These are phyloP conservation scores for Aphanoascus verrucosus DNA, from an alignment of 2,329 filamentous ascomycete species.

Conservation along the genomic window DNA sequence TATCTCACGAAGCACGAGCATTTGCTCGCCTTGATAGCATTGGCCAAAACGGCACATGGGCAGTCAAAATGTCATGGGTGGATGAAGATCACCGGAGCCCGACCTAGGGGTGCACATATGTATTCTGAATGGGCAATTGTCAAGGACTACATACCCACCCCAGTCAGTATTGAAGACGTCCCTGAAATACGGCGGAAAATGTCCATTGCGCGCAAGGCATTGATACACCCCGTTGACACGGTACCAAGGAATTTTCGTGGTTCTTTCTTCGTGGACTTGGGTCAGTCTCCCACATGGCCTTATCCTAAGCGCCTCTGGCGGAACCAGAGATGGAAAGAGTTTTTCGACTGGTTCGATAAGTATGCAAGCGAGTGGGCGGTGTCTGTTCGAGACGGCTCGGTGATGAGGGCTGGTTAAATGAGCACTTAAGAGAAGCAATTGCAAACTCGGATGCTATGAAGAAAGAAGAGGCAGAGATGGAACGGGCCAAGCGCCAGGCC, in stretches of 20 bases:
- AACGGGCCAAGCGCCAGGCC: too few species aligned
- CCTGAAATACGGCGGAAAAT: constrained; percentile 14
- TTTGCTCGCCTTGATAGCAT: constrained; percentile 14
- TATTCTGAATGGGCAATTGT: constrained; percentile 13
- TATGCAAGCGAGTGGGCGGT: constrained; percentile 8
- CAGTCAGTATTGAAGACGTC: constrained; percentile 9
- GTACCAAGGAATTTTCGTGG: constrained; percentile 13
- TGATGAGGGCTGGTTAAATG: constrained; percentile 11
- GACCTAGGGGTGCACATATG: neutral
- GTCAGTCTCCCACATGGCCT: constrained; percentile 6
- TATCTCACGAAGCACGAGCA: constrained; percentile 12
- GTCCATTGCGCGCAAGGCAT: constrained; percentile 12
- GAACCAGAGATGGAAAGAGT: neutral
- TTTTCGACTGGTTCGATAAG: constrained; percentile 8
- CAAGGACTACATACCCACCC: constrained; percentile 10
- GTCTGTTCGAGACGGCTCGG: constrained; percentile 4
- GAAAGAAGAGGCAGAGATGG: too few species aligned
- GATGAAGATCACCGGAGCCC: constrained; percentile 12
- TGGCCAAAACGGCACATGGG: constrained; percentile 15
- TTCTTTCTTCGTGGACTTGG: constrained; percentile 13
- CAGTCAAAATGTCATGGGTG: constrained; percentile 15
- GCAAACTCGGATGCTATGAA: too few species aligned
- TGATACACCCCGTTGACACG: constrained; percentile 10
- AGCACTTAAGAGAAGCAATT: neutral
- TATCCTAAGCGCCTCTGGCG: constrained; percentile 9